Conservation (phyloP, 1,139 yeast genomes). For the Fermentozyma sake region DNA sequence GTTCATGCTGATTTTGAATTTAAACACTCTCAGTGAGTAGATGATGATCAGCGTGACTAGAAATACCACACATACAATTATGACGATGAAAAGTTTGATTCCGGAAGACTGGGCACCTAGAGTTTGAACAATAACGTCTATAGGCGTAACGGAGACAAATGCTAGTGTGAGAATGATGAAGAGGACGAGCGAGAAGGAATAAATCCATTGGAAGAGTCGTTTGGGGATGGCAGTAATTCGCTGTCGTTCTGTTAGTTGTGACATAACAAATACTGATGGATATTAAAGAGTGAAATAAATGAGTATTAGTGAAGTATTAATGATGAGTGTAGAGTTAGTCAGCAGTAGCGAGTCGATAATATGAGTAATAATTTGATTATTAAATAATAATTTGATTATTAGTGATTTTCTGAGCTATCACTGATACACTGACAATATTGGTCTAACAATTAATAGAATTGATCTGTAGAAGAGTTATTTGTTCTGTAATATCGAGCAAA, state of each 20-base stretch:
- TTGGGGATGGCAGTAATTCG: constrained; percentile 26
- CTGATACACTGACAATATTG: too few species aligned
- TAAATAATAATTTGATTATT: too few species aligned
- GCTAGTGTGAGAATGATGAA: constrained; percentile 39
- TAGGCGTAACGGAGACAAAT: constrained; percentile 62
- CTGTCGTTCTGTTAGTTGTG: constrained; percentile 1
- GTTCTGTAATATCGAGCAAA: too few species aligned
- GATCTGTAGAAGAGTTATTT: too few species aligned
- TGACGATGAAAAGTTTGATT: constrained; percentile 69
- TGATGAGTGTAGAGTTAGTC: too few species aligned
- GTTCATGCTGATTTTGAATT: constrained; percentile 53
- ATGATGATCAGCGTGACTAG: constrained; percentile 46
- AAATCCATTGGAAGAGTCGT: constrained; percentile 45
- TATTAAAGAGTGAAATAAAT: too few species aligned
- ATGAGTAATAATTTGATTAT: too few species aligned
- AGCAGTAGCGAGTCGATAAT: too few species aligned
- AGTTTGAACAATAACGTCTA: constrained; percentile 73
- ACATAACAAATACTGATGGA: too few species aligned
- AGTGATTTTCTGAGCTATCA: too few species aligned
- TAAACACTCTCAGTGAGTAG: constrained; percentile 51
- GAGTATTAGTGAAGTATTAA: too few species aligned
- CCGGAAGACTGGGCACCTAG: constrained; percentile 49
- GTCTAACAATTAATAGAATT: too few species aligned
- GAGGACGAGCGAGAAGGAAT: constrained; percentile 52
- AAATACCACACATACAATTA: constrained; percentile 65